Evolutionary conservation across 163 green algal genomes (phyloP).

Genomic region (Coccomyxa subellipsoidea): DNA sequence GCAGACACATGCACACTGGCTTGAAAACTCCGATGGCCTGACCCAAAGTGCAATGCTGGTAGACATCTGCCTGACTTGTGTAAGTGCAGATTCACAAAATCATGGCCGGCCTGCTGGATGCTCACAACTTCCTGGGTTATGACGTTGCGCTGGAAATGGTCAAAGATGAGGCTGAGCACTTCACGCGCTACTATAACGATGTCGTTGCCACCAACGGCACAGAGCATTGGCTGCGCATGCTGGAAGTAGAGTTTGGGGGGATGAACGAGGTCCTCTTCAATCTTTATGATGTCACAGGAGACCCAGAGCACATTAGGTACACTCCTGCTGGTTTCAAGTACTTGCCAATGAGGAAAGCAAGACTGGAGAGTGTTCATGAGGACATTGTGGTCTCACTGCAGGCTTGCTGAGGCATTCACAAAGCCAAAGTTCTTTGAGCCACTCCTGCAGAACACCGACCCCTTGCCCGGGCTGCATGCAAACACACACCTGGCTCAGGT

Average conservation of each 20-base stretch:
- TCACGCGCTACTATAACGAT: conserved; percentile 22
- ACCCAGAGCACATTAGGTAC: conserved; percentile 28
- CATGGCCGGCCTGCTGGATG: conserved; percentile 71
- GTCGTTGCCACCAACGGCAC: conserved; percentile 25
- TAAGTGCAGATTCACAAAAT: conserved; percentile 78
- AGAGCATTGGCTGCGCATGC: conserved; percentile 45
- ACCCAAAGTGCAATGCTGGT: too few species aligned
- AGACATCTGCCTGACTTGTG: background rate
- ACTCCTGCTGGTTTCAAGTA: background rate
- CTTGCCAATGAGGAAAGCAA: background rate
- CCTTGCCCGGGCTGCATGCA: conserved; percentile 54
- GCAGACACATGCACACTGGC: too few species aligned
- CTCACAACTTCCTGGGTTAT: conserved; percentile 48
- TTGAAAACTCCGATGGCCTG: too few species aligned
- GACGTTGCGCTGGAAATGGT: conserved; percentile 50
- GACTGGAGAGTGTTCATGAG: too few species aligned
- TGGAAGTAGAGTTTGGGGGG: conserved; percentile 62
- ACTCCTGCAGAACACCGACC: conserved; percentile 39
- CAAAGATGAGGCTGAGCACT: conserved; percentile 46
- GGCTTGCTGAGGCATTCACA: conserved; percentile 50
- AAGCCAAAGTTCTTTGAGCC: conserved; percentile 57
- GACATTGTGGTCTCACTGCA: conserved; percentile 7
- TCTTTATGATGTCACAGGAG: conserved; percentile 43
- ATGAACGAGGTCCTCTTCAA: conserved; percentile 71
- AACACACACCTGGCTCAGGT: conserved; percentile 77